Conservation (phyloP, 1,139 yeast genomes). For the Geotrichum candidum region DNA sequence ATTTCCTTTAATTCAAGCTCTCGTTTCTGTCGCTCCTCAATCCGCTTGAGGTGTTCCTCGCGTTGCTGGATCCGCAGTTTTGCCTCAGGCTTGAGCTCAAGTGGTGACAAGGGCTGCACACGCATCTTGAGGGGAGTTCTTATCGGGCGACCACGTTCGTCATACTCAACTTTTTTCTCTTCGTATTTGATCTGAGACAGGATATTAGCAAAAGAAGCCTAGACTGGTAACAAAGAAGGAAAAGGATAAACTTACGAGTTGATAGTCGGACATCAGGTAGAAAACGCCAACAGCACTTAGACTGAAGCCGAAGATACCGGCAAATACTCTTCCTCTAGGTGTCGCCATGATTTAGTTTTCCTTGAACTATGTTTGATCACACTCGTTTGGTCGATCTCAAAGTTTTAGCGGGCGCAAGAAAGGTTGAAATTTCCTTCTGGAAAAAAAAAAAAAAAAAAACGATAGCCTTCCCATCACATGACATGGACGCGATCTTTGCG, state of each 20-base stretch:
- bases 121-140: slow-evolving; percentile 32
- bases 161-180: slow-evolving; percentile 23
- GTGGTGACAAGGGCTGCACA: slow-evolving; percentile 35
- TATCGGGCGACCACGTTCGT: slow-evolving; percentile 25
- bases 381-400: too few species aligned
- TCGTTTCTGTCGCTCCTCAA: not conserved
- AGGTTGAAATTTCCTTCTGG: not conserved
- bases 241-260: slow-evolving; percentile 13
- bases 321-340: slow-evolving; percentile 16
- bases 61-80: slow-evolving; percentile 14
- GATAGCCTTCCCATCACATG: not conserved
- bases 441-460: too few species aligned
- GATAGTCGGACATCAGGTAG: slow-evolving; percentile 16
- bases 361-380: not conserved
- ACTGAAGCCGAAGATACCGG: slow-evolving; percentile 12
- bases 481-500: not conserved
- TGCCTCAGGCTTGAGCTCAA: slow-evolving; percentile 36
- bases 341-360: slow-evolving; percentile 1
- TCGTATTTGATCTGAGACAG: slow-evolving; percentile 14
- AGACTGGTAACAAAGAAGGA: not conserved
- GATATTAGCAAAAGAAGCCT: not conserved
- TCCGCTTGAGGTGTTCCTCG: slow-evolving; percentile 6
- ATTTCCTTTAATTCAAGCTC: not conserved
- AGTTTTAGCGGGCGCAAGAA: too few species aligned
- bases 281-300: slow-evolving; percentile 11